Evolutionary conservation across 352 stramenopile genomes (phyloP).

Genomic region (Phytophthora rubi): DNA sequence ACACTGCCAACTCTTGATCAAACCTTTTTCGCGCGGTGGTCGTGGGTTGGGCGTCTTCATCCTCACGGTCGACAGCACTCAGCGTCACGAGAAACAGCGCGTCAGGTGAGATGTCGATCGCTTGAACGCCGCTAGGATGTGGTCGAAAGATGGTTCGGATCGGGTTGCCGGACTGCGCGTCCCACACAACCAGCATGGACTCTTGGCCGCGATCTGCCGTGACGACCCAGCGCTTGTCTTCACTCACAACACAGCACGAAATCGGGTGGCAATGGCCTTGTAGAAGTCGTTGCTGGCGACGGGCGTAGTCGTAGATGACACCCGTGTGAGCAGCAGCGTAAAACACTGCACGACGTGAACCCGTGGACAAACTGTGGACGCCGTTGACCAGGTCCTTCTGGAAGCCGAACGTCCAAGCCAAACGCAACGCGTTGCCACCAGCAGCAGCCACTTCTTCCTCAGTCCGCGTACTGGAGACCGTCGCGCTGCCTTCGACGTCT

Average conservation of each 20-base stretch:
- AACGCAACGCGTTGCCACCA: slow-evolving; percentile 58
- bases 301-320: slow-evolving; percentile 93
- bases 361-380: slow-evolving; percentile 88
- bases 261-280: slow-evolving; percentile 94
- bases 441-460: slow-evolving; percentile 9
- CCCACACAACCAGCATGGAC: slow-evolving; percentile 94
- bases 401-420: slow-evolving; percentile 92
- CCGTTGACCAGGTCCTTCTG: slow-evolving; percentile 90
- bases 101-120: slow-evolving; percentile 91
- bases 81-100: slow-evolving; percentile 91
- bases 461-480: slow-evolving; percentile 3
- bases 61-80: slow-evolving; percentile 47
- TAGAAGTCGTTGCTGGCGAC: slow-evolving; percentile 85
- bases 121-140: slow-evolving; percentile 77
- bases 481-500: slow-evolving; percentile 1
- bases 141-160: slow-evolving; percentile 93
- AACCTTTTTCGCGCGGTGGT: slow-evolving; percentile 33
- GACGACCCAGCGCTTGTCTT: slow-evolving; percentile 94
- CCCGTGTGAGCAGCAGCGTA: slow-evolving; percentile 92
- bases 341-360: slow-evolving; percentile 78
- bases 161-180: slow-evolving; percentile 78
- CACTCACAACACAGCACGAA: slow-evolving; percentile 86
- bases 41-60: slow-evolving; percentile 13
- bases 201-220: slow-evolving; percentile 89
- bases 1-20: slow-evolving; percentile 86